Conservation (phyloP, 352 stramenopile species). For the Globisporangium splendens region DNA sequence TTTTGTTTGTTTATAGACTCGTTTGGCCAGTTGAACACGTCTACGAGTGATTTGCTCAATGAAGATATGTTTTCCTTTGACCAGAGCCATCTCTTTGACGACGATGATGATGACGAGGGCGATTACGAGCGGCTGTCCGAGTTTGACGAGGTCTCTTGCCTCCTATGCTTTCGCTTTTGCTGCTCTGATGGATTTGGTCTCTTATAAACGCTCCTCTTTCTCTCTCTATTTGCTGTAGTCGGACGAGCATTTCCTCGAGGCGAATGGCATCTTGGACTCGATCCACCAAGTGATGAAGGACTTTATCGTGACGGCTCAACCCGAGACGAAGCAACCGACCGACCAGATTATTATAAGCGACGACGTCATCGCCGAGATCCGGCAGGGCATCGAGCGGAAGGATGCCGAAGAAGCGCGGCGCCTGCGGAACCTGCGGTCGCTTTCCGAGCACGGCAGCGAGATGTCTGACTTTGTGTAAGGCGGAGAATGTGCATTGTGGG, state of each 20-base stretch:
- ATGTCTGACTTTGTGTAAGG: conserved; percentile 8
- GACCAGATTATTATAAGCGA: conserved; percentile 66
- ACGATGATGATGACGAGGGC: conserved; percentile 26
- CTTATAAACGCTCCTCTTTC: not conserved
- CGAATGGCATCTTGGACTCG: conserved; percentile 73
- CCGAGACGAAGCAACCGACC: conserved; percentile 20
- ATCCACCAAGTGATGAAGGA: conserved; percentile 81
- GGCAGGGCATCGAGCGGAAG: conserved; percentile 32
- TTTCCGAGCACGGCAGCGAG: conserved; percentile 15
- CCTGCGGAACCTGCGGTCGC: conserved; percentile 26
- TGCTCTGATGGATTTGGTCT: not conserved
- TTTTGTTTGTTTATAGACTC: conserved; percentile 24
- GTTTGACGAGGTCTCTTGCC: conserved; percentile 59
- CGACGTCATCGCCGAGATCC: conserved; percentile 67
- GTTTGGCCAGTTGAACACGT: conserved; percentile 37
- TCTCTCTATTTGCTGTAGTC: conserved; percentile 25
- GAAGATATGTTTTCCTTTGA: conserved; percentile 44
- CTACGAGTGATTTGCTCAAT: conserved; percentile 19
- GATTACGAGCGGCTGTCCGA: conserved; percentile 66
- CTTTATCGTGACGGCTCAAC: conserved; percentile 28
- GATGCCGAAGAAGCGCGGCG: conserved; percentile 23
- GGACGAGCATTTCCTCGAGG: conserved; percentile 69
- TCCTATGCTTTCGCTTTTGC: too few species aligned
- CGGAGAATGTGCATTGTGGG: too few species aligned
- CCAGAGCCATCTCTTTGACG: conserved; percentile 34